These are phyloP conservation scores for Naganishia vaughanmartiniae DNA, from an alignment of 768 basidiomycete genomes.

Conservation along the genomic window DNA sequence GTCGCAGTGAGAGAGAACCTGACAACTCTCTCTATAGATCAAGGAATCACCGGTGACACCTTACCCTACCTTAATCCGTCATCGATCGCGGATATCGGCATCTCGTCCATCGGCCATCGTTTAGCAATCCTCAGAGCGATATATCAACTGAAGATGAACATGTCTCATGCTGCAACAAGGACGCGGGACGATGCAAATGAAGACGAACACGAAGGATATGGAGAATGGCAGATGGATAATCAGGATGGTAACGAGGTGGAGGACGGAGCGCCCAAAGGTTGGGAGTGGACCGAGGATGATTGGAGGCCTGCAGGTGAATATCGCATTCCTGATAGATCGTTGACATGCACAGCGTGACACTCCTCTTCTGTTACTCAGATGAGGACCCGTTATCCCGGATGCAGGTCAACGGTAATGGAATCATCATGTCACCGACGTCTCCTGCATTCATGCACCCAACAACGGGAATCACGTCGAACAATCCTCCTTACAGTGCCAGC, in stretches of 20 bases:
- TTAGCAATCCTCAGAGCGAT: slow-evolving; percentile 87
- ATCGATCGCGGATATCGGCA: slow-evolving; percentile 77
- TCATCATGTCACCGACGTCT: slow-evolving; percentile 9
- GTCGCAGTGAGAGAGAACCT: neutral
- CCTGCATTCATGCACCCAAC: slow-evolving; percentile 17
- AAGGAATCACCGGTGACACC: slow-evolving; percentile 87
- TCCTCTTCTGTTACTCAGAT: neutral
- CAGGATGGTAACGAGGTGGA: slow-evolving; percentile 11
- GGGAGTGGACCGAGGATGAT: slow-evolving; percentile 32
- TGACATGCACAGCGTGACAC: neutral
- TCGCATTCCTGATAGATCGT: neutral
- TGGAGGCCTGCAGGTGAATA: slow-evolving; percentile 28
- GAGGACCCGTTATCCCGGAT: slow-evolving; percentile 20
- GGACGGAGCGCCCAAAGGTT: slow-evolving; percentile 14
- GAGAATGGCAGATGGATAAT: slow-evolving; percentile 1
- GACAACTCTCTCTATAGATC: slow-evolving; percentile 59
- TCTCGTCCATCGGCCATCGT: slow-evolving; percentile 86
- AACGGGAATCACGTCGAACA: neutral
- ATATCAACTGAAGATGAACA: slow-evolving; percentile 77
- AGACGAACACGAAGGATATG: neutral
- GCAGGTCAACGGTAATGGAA: neutral
- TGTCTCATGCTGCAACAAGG: slow-evolving; percentile 19
- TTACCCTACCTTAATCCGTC: slow-evolving; percentile 81
- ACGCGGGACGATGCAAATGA: slow-evolving; percentile 3
- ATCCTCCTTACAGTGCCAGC: slow-evolving; percentile 13